A percentile compares a stretch with the other conserved stretches of the same genome.
These are phyloP conservation scores for Alternaria gansuensis DNA, from an alignment of 2,329 filamentous ascomycete genomes.

Conservation along the genomic window DNA sequence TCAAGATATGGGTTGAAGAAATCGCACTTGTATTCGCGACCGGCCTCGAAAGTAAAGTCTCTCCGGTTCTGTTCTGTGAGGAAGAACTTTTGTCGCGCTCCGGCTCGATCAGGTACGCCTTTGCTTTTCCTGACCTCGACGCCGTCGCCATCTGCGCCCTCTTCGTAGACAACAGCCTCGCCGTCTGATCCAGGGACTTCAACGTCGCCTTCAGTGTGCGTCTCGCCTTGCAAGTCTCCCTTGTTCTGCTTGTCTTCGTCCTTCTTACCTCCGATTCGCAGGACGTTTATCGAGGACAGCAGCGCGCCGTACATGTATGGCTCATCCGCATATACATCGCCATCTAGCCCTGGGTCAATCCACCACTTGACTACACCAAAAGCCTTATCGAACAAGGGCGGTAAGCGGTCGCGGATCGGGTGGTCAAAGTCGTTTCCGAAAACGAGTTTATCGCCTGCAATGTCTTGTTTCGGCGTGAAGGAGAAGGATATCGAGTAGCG, in stretches of 20 bases:
- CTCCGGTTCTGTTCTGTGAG: constrained; percentile 64
- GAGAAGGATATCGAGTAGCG: constrained; percentile 85
- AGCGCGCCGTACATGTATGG: constrained; percentile 88
- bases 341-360: constrained; percentile 89
- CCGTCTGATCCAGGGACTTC: constrained; percentile 44
- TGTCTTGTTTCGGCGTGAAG: constrained; percentile 74
- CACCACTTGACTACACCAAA: constrained; percentile 88
- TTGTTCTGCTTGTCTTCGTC: constrained; percentile 39
- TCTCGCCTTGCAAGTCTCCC: constrained; percentile 51
- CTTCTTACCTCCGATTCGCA: constrained; percentile 68
- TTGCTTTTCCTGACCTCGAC: constrained; percentile 52
- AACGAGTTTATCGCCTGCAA: constrained; percentile 77
- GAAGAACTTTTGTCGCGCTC: constrained; percentile 68
- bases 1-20: constrained; percentile 95
- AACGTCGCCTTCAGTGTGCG: constrained; percentile 62
- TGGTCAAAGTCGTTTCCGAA: constrained; percentile 97
- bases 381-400: constrained; percentile 84
- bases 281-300: constrained; percentile 78
- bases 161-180: constrained; percentile 61
- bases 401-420: constrained; percentile 84
- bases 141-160: constrained; percentile 60
- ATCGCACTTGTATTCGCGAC: constrained; percentile 69
- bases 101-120: constrained; percentile 52
- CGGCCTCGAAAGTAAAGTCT: constrained; percentile 68
- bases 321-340: constrained; percentile 85